Evolutionary conservation across 2,329 filamentous ascomycete species (phyloP).

Genomic region (Nakataea oryzae): DNA sequence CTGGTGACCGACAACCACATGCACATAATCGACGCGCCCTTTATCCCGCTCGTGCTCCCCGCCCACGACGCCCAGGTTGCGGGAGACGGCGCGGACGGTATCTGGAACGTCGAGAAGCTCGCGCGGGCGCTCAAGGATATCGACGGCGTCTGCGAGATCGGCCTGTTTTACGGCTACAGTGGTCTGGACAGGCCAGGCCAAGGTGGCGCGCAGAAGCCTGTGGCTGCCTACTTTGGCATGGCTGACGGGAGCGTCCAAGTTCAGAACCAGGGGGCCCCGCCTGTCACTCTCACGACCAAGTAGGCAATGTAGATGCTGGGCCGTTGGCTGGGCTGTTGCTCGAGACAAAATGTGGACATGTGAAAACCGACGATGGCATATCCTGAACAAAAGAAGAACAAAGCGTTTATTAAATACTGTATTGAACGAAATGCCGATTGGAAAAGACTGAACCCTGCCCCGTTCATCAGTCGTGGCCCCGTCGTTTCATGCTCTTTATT

Average conservation of each 20-base stretch:
- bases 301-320: not conserved
- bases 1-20: slow-evolving; percentile 74
- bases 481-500: slow-evolving; percentile 6
- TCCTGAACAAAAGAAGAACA: not conserved
- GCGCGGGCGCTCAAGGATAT: slow-evolving; percentile 68
- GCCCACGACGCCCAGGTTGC: slow-evolving; percentile 31
- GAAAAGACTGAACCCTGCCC: not conserved
- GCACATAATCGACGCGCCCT: slow-evolving; percentile 88
- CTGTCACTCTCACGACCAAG: slow-evolving; percentile 1
- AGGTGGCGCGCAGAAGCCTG: slow-evolving; percentile 74
- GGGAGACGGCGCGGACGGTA: slow-evolving; percentile 48
- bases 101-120: slow-evolving; percentile 72
- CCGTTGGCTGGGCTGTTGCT: not conserved
- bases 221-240: slow-evolving; percentile 93
- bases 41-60: slow-evolving; percentile 59
- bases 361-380: too few species aligned
- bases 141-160: slow-evolving; percentile 82
- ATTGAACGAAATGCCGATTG: not conserved
- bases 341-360: too few species aligned
- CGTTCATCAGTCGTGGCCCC: slow-evolving; percentile 3
- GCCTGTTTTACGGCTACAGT: slow-evolving; percentile 77
- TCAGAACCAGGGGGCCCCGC: slow-evolving; percentile 4
- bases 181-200: slow-evolving; percentile 53
- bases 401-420: not conserved
- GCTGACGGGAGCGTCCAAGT: slow-evolving; percentile 60